Evolutionary conservation across 805 yeast species (phyloP), one percentile per base, ranked within the genome.

Genomic region (Pichia gijzeniarum): DNA sequence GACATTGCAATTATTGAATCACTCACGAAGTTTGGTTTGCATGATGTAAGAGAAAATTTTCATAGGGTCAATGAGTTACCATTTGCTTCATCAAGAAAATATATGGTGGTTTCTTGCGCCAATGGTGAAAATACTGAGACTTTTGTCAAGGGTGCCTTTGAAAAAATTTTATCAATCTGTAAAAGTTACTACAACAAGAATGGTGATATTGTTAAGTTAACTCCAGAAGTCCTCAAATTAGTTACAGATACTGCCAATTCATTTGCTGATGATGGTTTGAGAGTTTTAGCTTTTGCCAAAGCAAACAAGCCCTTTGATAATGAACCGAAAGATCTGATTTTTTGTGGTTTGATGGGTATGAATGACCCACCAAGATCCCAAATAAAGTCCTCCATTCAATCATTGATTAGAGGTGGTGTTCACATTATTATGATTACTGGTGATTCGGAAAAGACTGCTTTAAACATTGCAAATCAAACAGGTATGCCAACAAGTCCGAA

Each of bases 371-470:
- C 99, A 47, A 79, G 99, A 58, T 84, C 90, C 9, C 80, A 83
- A 50, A 98, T 93, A 3, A 75, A 78, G 40, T 69, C 73, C 41
- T 85, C 96, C 2, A 77, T 93, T 47, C 76, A 85, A 33, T 72
- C 80, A 52, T 72, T 93, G 47, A 73, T 89, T 70, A 80, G 80
- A 58, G 96, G 98, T 50, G 96, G 98, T 37, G 99, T 93, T 35
- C 95, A 88, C 59, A 88, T 93, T n/a, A 86, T 93, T 42, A 93
- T 93, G 98, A 91, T 93, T 52, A 93, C 99, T 8, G 96, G 96
- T 56, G 97, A 90, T 63, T 76, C 87, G 32, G 95, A 89, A 51
- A 80, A 83, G 14, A 88, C 97, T 14, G 96, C 96, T 5, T 65
- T 74, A 13, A 82, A 85, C 54, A 86, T 90, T 62, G 97, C 96